Conservation (phyloP, 345 rosid species). For the Pistacia integerrima region DNA sequence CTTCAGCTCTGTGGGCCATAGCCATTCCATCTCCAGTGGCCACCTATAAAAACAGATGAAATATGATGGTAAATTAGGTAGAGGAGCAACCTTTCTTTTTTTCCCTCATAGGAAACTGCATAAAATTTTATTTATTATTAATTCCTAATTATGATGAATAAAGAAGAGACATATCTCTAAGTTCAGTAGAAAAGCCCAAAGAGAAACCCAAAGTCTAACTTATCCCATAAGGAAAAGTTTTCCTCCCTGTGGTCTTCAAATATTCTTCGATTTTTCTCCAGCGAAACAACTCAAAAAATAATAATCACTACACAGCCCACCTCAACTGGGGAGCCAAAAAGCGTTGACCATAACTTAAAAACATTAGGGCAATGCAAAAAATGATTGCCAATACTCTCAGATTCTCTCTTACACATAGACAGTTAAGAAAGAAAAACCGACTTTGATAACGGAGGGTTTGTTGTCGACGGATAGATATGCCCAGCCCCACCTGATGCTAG, state of each 20-base stretch:
- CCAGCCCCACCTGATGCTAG: constrained; percentile 99
- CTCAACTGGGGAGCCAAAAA: not conserved
- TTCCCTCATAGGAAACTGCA: not conserved
- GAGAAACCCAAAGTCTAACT: no score
- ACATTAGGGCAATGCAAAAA: not conserved
- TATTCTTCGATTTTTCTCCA: not conserved
- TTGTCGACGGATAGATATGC: constrained; percentile 91
- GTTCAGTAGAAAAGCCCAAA: not conserved
- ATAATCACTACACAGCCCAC: not conserved
- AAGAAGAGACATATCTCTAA: not conserved
- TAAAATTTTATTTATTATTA: no score
- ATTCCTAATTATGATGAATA: no score
- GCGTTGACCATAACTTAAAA: no score
- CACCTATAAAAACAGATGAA: constrained; percentile 50
- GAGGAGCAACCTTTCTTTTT: no score
- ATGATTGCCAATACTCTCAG: not conserved
- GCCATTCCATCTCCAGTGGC: constrained; percentile 99
- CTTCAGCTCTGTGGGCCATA: constrained; percentile 95
- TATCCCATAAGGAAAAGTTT: no score
- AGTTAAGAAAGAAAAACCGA: no score
- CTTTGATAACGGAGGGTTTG: constrained; percentile 75
- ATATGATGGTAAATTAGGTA: constrained; percentile 3
- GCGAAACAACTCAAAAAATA: no score
- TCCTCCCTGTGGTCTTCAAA: not conserved
- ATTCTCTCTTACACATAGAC: not conserved